Evolutionary conservation across 331 rosid species (phyloP).

Genomic region (Arachis monticola): DNA sequence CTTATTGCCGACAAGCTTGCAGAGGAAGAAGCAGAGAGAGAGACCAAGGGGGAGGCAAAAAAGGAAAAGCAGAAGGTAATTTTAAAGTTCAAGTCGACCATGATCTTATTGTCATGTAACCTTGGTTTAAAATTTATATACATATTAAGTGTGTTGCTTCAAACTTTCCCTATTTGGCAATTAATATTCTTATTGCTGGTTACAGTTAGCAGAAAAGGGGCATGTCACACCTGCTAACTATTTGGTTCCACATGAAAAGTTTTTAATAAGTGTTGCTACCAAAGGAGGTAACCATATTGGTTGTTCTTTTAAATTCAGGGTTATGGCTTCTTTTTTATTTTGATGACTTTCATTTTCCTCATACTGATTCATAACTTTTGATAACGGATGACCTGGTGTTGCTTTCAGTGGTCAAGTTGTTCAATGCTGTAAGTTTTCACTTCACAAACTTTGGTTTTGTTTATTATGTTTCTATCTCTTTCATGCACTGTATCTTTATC

Average conservation of each 20-base stretch:
- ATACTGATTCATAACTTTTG: slow-evolving; percentile 47
- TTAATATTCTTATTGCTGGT: slow-evolving; percentile 31
- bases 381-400: slow-evolving; percentile 48
- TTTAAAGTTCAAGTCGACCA: slow-evolving; percentile 26
- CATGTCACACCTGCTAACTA: slow-evolving; percentile 75
- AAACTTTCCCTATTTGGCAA: background rate
- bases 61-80: slow-evolving; percentile 81
- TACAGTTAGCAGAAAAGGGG: slow-evolving; percentile 82
- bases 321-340: background rate
- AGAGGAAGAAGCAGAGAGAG: slow-evolving; percentile 72
- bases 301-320: slow-evolving; percentile 26
- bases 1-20: slow-evolving; percentile 91
- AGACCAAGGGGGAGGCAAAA: slow-evolving; percentile 69
- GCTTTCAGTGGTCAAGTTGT: slow-evolving; percentile 88
- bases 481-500: slow-evolving; percentile 29
- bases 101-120: slow-evolving; percentile 1
- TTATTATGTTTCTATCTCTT: background rate
- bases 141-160: background rate
- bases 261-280: slow-evolving; percentile 82
- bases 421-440: slow-evolving; percentile 86
- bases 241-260: slow-evolving; percentile 72
- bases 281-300: slow-evolving; percentile 72
- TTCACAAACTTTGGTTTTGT: slow-evolving; percentile 18
- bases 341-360: slow-evolving; percentile 18
- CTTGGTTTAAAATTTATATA: slow-evolving; percentile 5